Base-by-base conservation (phyloP, 1,284 basidiomycete species). In the Irpex rosettiformis region DNA sequence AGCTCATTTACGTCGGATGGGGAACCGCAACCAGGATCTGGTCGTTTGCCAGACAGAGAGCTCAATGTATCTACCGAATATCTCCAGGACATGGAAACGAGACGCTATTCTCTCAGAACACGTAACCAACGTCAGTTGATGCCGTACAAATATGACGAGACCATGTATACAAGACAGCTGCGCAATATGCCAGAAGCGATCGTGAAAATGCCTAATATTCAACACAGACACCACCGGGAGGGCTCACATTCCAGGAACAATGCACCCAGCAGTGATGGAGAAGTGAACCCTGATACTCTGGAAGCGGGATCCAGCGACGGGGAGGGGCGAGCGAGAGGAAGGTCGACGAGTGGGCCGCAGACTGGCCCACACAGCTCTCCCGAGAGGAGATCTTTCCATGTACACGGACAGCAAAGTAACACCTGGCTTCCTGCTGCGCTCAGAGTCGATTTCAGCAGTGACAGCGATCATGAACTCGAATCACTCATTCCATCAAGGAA, bases 141-240 rank as follows among this genome's bases (percentile, higher is more conserved):
- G 4, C 70, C 70, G 1, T 71, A 69, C 55, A 58, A 54, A 33
- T 67, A 64, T 49, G 70, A 71, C 45, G 63, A 65, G 40, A 51
- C 40, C 4, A 1, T 62, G 28, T 71, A 71, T 56, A 67, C 67
- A 51, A 62, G 55, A 6, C 63, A 64, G 56, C 62, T 69, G 64
- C 64, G 65, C n/a, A 45, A 58, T 3, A 66, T 64, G 53, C 70
- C 69, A 0, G 70, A 69, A 0, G 70, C 70, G 1, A 65, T 70
- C 28, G 65, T 71, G 11, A 66, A 66, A 30, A 51, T 66, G 11
- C 58, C 61, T 10, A 66, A 61, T 45, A 66, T 65, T 1, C 58
- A 57, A 8, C 59, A 64, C 2, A 22, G 63, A 30, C 63, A 64
- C 11, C 61, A 52, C 13, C 22, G 33, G 48, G 52, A 40, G 33